A percentile compares a stretch with the other conserved stretches of the same genome.
Evolutionary conservation across 306 rosid genomes (phyloP).

Genomic region (Casuarina cunninghamiana): DNA sequence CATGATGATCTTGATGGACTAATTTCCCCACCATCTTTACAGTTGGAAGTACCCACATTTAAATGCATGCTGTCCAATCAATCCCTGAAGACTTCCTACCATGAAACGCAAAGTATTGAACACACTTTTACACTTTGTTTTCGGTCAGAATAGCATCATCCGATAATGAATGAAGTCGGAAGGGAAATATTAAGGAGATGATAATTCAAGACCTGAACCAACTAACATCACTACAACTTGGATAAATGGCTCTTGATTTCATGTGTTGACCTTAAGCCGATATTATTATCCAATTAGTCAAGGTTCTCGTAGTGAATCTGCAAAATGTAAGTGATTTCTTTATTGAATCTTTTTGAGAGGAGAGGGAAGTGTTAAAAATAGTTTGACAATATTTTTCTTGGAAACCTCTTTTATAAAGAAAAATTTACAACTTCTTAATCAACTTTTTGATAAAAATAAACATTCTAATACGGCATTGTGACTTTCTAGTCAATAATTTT

Average conservation of each 20-base stretch:
- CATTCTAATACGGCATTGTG: no score
- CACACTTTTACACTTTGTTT: background rate
- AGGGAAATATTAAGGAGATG: background rate
- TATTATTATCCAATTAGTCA: no score
- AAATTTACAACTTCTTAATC: no score
- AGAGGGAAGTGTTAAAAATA: no score
- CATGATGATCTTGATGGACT: constrained; percentile 41
- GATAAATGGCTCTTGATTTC: background rate
- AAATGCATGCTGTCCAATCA: constrained; percentile 2
- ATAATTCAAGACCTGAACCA: background rate
- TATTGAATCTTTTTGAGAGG: no score
- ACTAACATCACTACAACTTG: background rate
- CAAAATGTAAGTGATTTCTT: background rate
- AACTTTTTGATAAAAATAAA: no score
- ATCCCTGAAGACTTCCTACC: background rate
- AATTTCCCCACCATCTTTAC: constrained; percentile 28
- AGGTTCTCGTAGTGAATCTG: background rate
- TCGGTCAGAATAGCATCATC: background rate
- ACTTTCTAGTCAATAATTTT: no score
- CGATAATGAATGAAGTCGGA: background rate
- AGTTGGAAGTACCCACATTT: constrained; percentile 32
- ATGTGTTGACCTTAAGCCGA: no score
- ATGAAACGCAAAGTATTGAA: background rate
- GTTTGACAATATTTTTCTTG: no score
- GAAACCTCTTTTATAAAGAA: no score